Evolutionary conservation across 225 moss, liverwort and hornwort genomes (phyloP).

Genomic region (Physcomitrium patens): DNA sequence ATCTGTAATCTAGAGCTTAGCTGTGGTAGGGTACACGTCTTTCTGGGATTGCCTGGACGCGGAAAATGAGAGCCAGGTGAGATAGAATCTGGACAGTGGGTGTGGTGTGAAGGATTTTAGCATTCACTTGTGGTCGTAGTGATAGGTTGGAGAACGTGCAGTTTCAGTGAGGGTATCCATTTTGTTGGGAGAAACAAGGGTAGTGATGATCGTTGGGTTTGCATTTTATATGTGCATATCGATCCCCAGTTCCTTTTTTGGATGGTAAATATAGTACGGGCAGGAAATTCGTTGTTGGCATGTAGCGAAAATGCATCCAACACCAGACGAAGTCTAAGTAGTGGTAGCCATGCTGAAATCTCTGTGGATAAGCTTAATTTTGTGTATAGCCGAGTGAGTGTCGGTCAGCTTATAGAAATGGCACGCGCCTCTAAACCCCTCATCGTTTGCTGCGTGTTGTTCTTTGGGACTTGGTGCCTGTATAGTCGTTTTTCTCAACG

Average conservation of each 20-base stretch:
- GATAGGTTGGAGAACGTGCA: background rate
- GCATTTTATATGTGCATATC: background rate
- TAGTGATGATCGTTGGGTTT: background rate
- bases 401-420: background rate
- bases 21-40: background rate
- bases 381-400: background rate
- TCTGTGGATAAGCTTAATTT: background rate
- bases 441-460: background rate
- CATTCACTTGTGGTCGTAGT: background rate
- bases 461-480: background rate
- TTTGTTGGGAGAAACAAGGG: background rate
- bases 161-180: background rate
- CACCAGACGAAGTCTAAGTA: background rate
- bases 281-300: background rate
- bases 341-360: background rate
- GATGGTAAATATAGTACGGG: background rate
- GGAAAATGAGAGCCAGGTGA: background rate
- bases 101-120: background rate
- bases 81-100: background rate
- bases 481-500: background rate
- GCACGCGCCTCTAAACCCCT: background rate
- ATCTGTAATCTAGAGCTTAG: background rate
- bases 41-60: constrained; percentile 16
- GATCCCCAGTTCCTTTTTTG: background rate
- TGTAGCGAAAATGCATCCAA: background rate